These are phyloP conservation scores for Saccharomyces pastorianus DNA, from an alignment of 1,139 yeast genomes.

Conservation along the genomic window DNA sequence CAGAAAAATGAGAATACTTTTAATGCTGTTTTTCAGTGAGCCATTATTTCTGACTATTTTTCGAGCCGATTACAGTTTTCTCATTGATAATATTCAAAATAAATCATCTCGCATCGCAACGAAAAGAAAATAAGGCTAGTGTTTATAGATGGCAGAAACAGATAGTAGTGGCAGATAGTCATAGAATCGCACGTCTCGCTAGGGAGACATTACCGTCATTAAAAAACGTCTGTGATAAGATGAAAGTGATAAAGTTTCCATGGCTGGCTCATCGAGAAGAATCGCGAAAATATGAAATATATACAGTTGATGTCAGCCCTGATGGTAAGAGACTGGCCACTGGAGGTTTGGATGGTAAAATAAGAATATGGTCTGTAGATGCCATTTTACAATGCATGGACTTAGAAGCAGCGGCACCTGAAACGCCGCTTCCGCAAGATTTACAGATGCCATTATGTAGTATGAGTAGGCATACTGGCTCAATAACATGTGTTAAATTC, in stretches of 20 bases:
- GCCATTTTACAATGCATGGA: constrained; percentile 37
- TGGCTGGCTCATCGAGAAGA: constrained; percentile 82
- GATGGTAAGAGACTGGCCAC: constrained; percentile 84
- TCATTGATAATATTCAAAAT: neutral
- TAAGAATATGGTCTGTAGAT: constrained; percentile 79
- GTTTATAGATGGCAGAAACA: constrained; percentile 2
- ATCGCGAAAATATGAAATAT: constrained; percentile 72
- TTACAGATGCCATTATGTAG: constrained; percentile 55
- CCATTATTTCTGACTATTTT: too few relatives aligned
- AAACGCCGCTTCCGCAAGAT: constrained; percentile 28
- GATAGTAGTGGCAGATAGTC: neutral
- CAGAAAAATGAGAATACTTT: too few relatives aligned
- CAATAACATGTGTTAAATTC: constrained; percentile 86
- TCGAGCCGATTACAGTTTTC: too few relatives aligned
- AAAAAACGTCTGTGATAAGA: constrained; percentile 20
- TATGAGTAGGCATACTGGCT: constrained; percentile 87
- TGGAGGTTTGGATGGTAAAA: constrained; percentile 93
- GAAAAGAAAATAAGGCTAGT: neutral
- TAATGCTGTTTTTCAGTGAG: too few relatives aligned
- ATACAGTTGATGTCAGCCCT: constrained; percentile 70
- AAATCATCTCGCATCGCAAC: neutral
- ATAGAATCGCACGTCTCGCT: neutral
- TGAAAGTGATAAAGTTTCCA: constrained; percentile 76
- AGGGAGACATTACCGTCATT: too few relatives aligned
- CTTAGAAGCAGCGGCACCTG: constrained; percentile 8